Evolutionary conservation across 768 basidiomycete genomes (phyloP).

Genomic region (Mycena rebaudengoi): DNA sequence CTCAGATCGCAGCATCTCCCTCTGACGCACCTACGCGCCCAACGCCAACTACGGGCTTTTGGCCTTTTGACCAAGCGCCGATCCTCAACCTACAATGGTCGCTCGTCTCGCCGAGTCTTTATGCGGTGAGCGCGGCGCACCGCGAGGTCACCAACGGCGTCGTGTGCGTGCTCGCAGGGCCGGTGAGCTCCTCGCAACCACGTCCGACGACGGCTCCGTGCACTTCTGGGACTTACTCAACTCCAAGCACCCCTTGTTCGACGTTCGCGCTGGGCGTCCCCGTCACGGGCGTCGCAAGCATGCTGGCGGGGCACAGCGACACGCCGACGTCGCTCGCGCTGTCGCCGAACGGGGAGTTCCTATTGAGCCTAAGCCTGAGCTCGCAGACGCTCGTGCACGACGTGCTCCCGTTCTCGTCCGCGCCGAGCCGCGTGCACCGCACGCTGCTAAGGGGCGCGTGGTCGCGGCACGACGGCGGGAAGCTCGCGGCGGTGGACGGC

Average conservation of each 20-base stretch:
- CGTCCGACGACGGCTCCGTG: conserved; percentile 92
- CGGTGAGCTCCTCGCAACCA: conserved; percentile 90
- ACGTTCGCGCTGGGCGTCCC: conserved; percentile 90
- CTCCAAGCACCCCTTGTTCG: conserved; percentile 77
- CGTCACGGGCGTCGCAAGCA: conserved; percentile 85
- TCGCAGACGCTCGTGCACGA: conserved; percentile 88
- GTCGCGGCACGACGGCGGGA: conserved; percentile 87
- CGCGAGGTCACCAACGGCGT: conserved; percentile 90
- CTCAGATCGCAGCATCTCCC: too few relatives aligned
- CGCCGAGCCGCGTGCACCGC: conserved; percentile 95
- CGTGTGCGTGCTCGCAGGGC: conserved; percentile 86
- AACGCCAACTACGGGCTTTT: conserved; percentile 93
- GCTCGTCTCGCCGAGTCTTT: conserved; percentile 73
- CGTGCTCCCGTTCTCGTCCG: conserved; percentile 81
- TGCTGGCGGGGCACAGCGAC: conserved; percentile 88
- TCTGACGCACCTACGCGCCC: conserved; percentile 92
- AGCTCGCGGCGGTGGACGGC: conserved; percentile 86
- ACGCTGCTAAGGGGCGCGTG: conserved; percentile 84
- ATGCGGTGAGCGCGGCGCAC: conserved; percentile 94
- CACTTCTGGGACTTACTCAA: conserved; percentile 91
- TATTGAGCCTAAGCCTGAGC: conserved; percentile 91
- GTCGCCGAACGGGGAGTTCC: conserved; percentile 87
- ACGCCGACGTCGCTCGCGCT: conserved; percentile 94
- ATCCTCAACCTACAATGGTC: conserved; percentile 95
- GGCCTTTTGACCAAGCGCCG: conserved; percentile 87